phyloP scores from a whole-genome alignment of 1,284 basidiomycete species.

The Fomitiporia mediterranea region DNA sequence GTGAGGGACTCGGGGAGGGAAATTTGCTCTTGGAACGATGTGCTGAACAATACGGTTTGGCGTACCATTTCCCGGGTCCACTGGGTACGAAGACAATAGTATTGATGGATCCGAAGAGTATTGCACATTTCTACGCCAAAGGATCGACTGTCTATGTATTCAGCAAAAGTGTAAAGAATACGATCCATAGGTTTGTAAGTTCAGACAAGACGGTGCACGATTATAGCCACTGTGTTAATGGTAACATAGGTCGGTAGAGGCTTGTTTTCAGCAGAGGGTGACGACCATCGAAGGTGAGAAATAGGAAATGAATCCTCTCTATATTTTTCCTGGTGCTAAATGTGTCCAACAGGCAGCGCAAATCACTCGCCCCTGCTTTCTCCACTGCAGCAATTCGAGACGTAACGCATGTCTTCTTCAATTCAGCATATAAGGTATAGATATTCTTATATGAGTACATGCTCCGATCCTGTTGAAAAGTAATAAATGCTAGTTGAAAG shows the following conservation, averaged over 20 bases:
- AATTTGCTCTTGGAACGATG: slow-evolving; percentile 31
- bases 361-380: slow-evolving; percentile 38
- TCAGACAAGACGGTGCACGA: not conserved
- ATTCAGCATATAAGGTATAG: slow-evolving; percentile 47
- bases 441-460: not conserved
- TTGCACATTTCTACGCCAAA: slow-evolving; percentile 45
- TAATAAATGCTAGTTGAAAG: slow-evolving; percentile 38
- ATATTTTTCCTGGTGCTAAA: not conserved
- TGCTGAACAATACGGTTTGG: slow-evolving; percentile 44
- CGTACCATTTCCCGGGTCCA: slow-evolving; percentile 37
- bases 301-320: not conserved
- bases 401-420: slow-evolving; percentile 35
- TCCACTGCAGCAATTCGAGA: slow-evolving; percentile 37
- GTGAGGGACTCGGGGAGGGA: too few species aligned
- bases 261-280: slow-evolving; percentile 47
- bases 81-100: slow-evolving; percentile 40
- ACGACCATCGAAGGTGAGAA: slow-evolving; percentile 38
- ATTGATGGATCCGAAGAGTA: slow-evolving; percentile 51
- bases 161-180: slow-evolving; percentile 32
- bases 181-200: slow-evolving; percentile 41
- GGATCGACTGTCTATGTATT: slow-evolving; percentile 48
- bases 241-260: slow-evolving; percentile 42
- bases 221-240: not conserved
- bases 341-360: slow-evolving; percentile 35
- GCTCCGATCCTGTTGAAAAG: not conserved